Base-by-base conservation (phyloP, 202 grass and related monocot genomes). In the Setaria italica region DNA sequence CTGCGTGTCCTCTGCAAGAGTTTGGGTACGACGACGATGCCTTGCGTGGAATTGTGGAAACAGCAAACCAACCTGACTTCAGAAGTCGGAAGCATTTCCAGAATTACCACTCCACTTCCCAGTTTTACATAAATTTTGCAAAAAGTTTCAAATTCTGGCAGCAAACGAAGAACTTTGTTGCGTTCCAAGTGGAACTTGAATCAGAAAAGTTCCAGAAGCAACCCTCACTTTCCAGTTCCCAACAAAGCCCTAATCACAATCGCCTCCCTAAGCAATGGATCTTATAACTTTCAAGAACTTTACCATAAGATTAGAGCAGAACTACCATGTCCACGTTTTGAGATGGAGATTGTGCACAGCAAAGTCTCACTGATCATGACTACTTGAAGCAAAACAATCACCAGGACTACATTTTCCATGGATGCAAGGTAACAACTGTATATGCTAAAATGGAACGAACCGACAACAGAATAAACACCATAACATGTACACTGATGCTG, bases 401-500 rank as follows among this genome's bases (percentile, higher is more conserved):
- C 34, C n/a, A 63, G 30, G 16, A 59, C 32, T 74, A 47, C 75
- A 78, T 78, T 55, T 46, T 43, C 9, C 47, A 70, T 45, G 46
- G 54, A 70, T 82, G 53, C 11, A 87, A 30, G 13, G 9, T 70
- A 17, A 62, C 20, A 32, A 33, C 15, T 48, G 54, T 54, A 50
- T 68, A 59, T 69, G 78, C 39, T 69, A 78, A 78, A 62, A 88
- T 77, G 13, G 9, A 45, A 54, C 21, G 35, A 62, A 58, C 2
- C 7, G 46, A 50, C 46, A 62, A 46, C 16, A 72, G 69, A 87
- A 76, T 66, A 74, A 74, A 76, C 60, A 84, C 17, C 60, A 81
- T 84, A 80, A 47, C 80, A 80, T 87, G 76, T 81, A 87, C 76
- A 81, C 32, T 72, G 43, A 86, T 82, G 79, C 64, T 78, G 78